These are phyloP conservation scores for Trichomonas gallinae DNA, from an alignment of 208 protist genomes.

Conservation along the genomic window DNA sequence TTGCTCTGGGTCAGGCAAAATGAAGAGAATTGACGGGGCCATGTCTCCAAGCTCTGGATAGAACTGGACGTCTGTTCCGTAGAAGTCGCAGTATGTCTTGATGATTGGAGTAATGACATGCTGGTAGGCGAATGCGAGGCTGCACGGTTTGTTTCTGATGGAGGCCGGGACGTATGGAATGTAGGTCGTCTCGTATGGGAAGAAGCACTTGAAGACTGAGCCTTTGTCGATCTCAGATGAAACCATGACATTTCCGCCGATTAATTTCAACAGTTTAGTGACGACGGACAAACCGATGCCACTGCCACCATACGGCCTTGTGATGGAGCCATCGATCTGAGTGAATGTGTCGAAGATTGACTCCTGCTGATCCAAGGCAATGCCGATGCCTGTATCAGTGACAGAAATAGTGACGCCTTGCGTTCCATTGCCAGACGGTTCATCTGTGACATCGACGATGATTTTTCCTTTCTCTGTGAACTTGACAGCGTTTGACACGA, in stretches of 20 bases:
- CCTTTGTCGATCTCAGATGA: neutral
- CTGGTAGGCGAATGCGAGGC: neutral
- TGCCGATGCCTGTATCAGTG: neutral
- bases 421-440: neutral
- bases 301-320: neutral
- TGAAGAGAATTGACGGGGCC: neutral
- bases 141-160: neutral
- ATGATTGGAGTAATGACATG: neutral
- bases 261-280: neutral
- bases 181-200: neutral
- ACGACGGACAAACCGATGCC: neutral
- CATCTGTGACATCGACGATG: neutral
- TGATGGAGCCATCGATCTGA: neutral
- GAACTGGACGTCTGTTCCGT: neutral
- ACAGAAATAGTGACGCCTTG: neutral
- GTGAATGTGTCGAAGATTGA: neutral
- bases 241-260: neutral
- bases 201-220: neutral
- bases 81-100: neutral
- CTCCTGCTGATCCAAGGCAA: neutral
- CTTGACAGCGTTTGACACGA: slow-evolving; percentile 45
- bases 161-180: neutral
- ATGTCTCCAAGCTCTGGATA: neutral
- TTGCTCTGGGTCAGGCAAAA: neutral
- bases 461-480: slow-evolving; percentile 34